These are phyloP conservation scores for Umbelopsis vinacea DNA, from an alignment of 192 early-diverging fungal genomes.

Conservation along the genomic window DNA sequence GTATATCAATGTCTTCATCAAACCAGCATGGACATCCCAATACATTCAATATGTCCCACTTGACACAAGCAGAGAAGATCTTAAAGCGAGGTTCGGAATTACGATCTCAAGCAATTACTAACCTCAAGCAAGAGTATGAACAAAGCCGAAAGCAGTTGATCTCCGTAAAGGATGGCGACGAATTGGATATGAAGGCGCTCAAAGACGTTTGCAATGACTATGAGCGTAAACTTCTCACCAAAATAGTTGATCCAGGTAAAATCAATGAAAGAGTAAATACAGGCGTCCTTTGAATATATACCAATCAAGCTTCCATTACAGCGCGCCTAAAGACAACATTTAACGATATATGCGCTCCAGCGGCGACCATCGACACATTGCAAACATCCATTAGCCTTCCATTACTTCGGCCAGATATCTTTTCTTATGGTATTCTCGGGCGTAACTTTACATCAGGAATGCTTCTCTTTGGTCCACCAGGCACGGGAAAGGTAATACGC, in stretches of 20 bases:
- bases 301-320: conserved; percentile 16
- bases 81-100: conserved; percentile 3
- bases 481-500: conserved; percentile 69
- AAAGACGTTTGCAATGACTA: conserved; percentile 61
- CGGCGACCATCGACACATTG: conserved; percentile 81
- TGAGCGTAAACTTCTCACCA: conserved; percentile 76
- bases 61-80: conserved; percentile 4
- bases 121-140: background rate
- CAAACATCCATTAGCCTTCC: conserved; percentile 85
- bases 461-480: conserved; percentile 86
- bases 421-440: conserved; percentile 70
- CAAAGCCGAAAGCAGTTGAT: background rate
- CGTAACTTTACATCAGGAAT: conserved; percentile 75
- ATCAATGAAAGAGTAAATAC: background rate
- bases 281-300: conserved; percentile 3
- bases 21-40: conserved; percentile 35
- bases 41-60: conserved; percentile 24
- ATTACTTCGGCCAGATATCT: conserved; percentile 76
- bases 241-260: conserved; percentile 82
- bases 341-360: conserved; percentile 73
- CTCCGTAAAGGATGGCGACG: background rate
- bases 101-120: background rate
- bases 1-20: conserved; percentile 34
- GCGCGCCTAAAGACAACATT: conserved; percentile 65
- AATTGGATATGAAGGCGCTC: conserved; percentile 21